Evolutionary conservation across 75 land plant species (phyloP).

Genomic region (Sequoia sempervirens): DNA sequence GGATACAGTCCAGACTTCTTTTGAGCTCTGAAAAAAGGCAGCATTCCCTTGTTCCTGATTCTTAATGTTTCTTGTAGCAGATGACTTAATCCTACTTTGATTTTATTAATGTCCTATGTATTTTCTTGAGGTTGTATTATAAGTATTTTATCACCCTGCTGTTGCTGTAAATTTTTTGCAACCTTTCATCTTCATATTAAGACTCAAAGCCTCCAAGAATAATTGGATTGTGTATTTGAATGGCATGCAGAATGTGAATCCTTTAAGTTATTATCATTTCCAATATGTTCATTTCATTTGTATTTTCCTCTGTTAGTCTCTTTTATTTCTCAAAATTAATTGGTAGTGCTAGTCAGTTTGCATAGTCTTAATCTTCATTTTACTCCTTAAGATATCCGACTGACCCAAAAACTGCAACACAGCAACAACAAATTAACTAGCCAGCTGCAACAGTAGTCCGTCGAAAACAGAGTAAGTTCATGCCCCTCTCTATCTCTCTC

Average conservation of each 20-base stretch:
- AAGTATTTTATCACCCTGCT: not conserved
- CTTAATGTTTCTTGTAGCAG: not conserved
- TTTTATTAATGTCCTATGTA: not conserved
- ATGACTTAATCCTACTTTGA: not conserved
- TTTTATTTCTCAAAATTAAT: not conserved
- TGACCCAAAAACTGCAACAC: not conserved
- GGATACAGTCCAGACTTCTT: conserved; percentile 89
- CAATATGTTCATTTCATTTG: not conserved
- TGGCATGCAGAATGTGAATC: not conserved
- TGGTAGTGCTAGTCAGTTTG: not conserved
- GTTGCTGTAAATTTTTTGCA: not conserved
- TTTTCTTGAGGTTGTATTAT: not conserved
- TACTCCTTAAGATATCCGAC: not conserved
- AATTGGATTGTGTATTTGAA: not conserved
- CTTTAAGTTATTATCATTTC: not conserved
- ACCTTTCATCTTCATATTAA: not conserved
- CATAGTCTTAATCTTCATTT: not conserved
- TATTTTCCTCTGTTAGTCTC: not conserved
- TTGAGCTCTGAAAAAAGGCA: not conserved
- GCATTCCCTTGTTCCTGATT: not conserved
- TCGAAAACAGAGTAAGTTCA: not conserved
- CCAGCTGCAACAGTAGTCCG: not conserved
- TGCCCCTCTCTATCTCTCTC: not conserved
- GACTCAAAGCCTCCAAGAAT: not conserved
- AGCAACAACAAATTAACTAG: not conserved